Evolutionary conservation across 352 stramenopile species (phyloP), one percentile per base, ranked within the genome.

Genomic region (Pseudoperonospora humuli): DNA sequence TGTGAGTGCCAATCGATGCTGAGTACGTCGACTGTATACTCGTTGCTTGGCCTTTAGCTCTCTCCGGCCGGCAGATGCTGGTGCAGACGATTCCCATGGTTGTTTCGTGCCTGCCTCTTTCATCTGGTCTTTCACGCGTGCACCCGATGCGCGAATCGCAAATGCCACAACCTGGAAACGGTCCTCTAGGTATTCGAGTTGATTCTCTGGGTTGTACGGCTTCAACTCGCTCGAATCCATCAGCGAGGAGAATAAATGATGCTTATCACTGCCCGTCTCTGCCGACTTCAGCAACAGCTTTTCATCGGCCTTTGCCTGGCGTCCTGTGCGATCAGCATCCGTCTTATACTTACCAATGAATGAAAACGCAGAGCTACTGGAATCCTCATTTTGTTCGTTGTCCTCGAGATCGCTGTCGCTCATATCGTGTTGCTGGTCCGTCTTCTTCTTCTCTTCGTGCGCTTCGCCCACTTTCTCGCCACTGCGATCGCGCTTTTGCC

Each of bases 141-240:
- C 84, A 24, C 75, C 78, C 9, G 82, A 92, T 11, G 77, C 75
- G 33, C 79, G 76, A 41, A 93, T 92, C 13, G 80, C 75, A 41
- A 93, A 90, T 14, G 84, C 77, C n/a, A 95, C 76, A 21, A 90
- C 70, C 45, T 95, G 80, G 50, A 95, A 95, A 5, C 79, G 73
- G 35, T 95, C 84, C 49, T 91, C 80, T 4, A 95, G 70, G 31
- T 92, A 93, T 51, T 95, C 83, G 13, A 95, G 61, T 56, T 95
- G 80, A 45, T 93, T 92, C 19, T 75, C 45, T 0, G 72, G 67
- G 42, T 72, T 76, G 69, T 95, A 95, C n/a, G 79, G 75, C 57
- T 82, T 76, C n/a, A 87, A 45, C 33, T 87, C 75, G 33, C 52
- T 65, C 8, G 60, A 55, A 43, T 82, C 70, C 54, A 64, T 70